These are phyloP conservation scores for Zarea fungicola DNA, from an alignment of 2,329 filamentous ascomycete species.

Conservation along the genomic window DNA sequence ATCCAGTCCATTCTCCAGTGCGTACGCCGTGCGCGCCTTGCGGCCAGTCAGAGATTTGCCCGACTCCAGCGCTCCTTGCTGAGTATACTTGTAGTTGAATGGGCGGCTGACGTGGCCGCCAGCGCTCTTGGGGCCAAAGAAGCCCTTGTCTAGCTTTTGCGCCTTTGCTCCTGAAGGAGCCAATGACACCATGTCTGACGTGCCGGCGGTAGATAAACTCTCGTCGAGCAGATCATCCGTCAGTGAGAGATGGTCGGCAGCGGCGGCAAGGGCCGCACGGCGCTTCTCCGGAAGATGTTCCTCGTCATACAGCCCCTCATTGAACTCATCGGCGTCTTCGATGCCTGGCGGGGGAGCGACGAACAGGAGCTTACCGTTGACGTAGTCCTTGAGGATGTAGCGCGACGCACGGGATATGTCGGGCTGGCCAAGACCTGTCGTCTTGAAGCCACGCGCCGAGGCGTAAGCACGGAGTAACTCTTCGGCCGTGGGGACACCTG, in stretches of 20 bases:
- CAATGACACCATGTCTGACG: conserved; percentile 40
- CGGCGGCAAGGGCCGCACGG: conserved; percentile 55
- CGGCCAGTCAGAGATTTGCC: conserved; percentile 71
- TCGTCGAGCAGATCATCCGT: conserved; percentile 27
- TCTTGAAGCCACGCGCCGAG: conserved; percentile 82
- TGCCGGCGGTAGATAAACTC: conserved; percentile 25
- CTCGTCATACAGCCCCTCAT: conserved; percentile 80
- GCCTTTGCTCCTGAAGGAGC: conserved; percentile 65
- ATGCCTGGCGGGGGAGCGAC: conserved; percentile 78
- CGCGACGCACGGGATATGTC: conserved; percentile 90
- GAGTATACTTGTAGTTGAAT: conserved; percentile 84
- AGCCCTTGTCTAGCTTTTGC: conserved; percentile 74
- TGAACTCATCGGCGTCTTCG: conserved; percentile 73
- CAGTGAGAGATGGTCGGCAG: conserved; percentile 42
- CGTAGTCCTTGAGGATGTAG: conserved; percentile 92
- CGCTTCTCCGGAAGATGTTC: conserved; percentile 78
- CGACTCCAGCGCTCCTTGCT: conserved; percentile 57
- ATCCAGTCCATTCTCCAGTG: conserved; percentile 79
- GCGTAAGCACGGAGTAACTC: conserved; percentile 86
- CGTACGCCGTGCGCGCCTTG: conserved; percentile 75
- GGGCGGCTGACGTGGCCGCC: conserved; percentile 69
- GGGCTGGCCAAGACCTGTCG: conserved; percentile 81
- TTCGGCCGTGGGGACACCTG: conserved; percentile 74
- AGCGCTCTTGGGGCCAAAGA: conserved; percentile 66
- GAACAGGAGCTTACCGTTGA: conserved; percentile 90